Evolutionary conservation across 768 basidiomycete species (phyloP), one percentile per base, ranked within the genome.

Genomic region (Pleurotus eryngii): DNA sequence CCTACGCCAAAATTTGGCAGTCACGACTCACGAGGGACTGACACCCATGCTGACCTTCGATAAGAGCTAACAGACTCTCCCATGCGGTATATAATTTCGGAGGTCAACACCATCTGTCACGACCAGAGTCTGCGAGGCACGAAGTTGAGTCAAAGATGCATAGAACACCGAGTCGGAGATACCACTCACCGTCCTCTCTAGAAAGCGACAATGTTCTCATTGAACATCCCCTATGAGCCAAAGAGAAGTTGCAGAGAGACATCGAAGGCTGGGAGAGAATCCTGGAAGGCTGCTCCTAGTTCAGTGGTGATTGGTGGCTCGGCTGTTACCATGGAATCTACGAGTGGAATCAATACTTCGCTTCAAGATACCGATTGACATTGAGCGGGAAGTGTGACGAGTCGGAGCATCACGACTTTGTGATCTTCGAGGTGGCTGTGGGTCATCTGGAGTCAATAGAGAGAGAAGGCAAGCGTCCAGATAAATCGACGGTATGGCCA

Each of bases 1-100:
- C 95, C 95, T 3, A 98, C 93, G 5, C 96, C 96, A 68, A 98
- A 98, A 68, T 70, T 98, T 98, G 1, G 90, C 92, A 1, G 94
- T 94, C 2, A 97, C 88, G 6, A 97, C 81, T 94, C 2, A 97
- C 88, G 6, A 97, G 81, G 62, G 87, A 92, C 5, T 77, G 46
- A 60, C 68, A 71, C 12, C 58, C 38, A 9, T 30, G 30, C 30
- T 30, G 14, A 46, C 22, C 26, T 20, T 71, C 63, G 18, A 90
- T 69, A 42, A 99, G 74, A 24, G 84, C 72, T 0, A 74, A 72
- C 2, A 96, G 76, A 59, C 82, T 87, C 1, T 84, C 80, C 8
- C 20, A 76, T 72, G 24, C 85, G 78, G 66, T 99, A 98, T 18
- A 98, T 92, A 40, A 95, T 98, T 72, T 99, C 96, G 24, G 91